Conservation (phyloP, 768 basidiomycete species). For the Boletellus sp. region DNA sequence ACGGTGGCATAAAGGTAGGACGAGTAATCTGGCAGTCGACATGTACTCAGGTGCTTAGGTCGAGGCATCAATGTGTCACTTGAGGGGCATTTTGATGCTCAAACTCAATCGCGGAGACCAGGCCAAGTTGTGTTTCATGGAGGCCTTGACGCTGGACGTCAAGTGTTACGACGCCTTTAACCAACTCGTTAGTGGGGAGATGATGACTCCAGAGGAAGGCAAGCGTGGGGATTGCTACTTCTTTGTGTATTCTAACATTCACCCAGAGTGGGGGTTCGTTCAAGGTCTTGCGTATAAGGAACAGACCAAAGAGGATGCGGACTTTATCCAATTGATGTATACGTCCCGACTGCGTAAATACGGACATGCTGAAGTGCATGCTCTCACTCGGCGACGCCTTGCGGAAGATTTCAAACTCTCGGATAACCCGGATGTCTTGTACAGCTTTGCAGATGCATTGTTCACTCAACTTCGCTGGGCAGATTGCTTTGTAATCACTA, state of each 20-base stretch:
- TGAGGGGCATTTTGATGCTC: constrained; percentile 90
- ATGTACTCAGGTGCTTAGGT: constrained; percentile 49
- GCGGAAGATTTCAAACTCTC: constrained; percentile 79
- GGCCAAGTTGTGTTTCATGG: constrained; percentile 94
- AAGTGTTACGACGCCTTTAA: constrained; percentile 97
- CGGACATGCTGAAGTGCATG: constrained; percentile 79
- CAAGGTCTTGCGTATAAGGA: constrained; percentile 76
- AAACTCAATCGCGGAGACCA: constrained; percentile 87
- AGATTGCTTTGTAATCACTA: constrained; percentile 88
- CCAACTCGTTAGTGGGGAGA: constrained; percentile 84
- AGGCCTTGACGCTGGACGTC: constrained; percentile 89
- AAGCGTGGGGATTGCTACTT: constrained; percentile 5
- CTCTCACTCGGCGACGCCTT: constrained; percentile 71
- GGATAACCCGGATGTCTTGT: constrained; percentile 91
- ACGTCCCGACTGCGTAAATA: constrained; percentile 89
- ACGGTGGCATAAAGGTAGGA: constrained; percentile 91
- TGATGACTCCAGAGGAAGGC: constrained; percentile 98
- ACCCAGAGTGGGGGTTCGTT: constrained; percentile 92
- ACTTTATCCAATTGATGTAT: constrained; percentile 91
- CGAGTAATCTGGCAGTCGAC: not conserved
- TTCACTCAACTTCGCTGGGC: constrained; percentile 90
- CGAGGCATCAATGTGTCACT: constrained; percentile 95
- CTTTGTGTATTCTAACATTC: constrained; percentile 6
- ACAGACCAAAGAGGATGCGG: constrained; percentile 84
- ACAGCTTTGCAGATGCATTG: constrained; percentile 84